A percentile compares a stretch with the other conserved stretches of the same genome.
Evolutionary conservation across 805 yeast genomes (phyloP).

Genomic region (Suhomyces faveliae): DNA sequence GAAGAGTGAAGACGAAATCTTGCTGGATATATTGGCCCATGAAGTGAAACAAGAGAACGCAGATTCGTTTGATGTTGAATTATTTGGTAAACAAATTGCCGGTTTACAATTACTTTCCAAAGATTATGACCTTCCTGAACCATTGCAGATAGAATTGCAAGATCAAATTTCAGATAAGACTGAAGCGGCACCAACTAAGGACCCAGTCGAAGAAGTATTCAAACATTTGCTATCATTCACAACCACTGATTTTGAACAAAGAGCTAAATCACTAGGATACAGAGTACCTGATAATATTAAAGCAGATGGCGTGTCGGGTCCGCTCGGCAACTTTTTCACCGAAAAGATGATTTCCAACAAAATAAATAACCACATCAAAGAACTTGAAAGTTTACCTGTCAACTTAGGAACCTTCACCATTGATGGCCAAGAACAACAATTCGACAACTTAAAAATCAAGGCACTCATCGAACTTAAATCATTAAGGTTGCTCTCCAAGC

Average conservation of each 20-base stretch:
- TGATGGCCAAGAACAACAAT: conserved; percentile 25
- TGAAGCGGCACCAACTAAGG: conserved; percentile 1
- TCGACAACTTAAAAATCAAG: conserved; percentile 61
- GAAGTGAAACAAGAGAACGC: conserved; percentile 10
- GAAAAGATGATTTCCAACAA: conserved; percentile 56
- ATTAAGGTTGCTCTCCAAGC: conserved; percentile 62
- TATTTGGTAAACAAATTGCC: conserved; percentile 57
- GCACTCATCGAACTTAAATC: conserved; percentile 71
- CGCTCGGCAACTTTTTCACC: conserved; percentile 49
- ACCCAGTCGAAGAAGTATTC: conserved; percentile 6
- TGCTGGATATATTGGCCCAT: conserved; percentile 15
- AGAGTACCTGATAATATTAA: conserved; percentile 21
- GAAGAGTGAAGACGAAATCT: conserved; percentile 21
- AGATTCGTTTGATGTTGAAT: conserved; percentile 37
- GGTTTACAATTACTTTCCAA: conserved; percentile 64
- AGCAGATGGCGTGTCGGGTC: conserved; percentile 34
- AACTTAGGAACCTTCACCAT: conserved; percentile 58
- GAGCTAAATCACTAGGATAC: conserved; percentile 44
- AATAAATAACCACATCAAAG: conserved; percentile 55
- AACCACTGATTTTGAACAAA: conserved; percentile 24
- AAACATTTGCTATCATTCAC: conserved; percentile 6
- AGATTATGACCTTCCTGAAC: conserved; percentile 62
- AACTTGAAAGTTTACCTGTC: conserved; percentile 66
- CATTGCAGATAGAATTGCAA: conserved; percentile 40
- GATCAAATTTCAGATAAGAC: conserved; percentile 13